Percentiles rank a stretch among this genome's conserved stretches.
These are phyloP conservation scores for Helotiales sp. DNA, from an alignment of 2,329 filamentous ascomycete genomes.

Conservation along the genomic window DNA sequence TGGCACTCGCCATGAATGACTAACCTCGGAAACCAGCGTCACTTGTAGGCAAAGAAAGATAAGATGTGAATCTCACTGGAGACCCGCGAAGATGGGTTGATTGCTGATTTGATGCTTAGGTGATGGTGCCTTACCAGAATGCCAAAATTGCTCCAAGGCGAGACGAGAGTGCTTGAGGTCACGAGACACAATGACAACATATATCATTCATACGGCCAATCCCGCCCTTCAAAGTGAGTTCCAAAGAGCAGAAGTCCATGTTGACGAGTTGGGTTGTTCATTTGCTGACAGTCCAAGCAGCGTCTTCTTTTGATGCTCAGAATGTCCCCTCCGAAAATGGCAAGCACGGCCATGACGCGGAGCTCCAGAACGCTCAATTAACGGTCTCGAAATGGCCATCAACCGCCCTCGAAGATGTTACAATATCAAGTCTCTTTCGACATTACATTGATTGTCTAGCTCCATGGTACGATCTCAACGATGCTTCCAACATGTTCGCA, in stretches of 20 bases:
- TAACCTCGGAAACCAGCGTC: not conserved
- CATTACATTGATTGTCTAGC: conserved; percentile 43
- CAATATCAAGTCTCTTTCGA: conserved; percentile 39
- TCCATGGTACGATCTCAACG: conserved; percentile 49
- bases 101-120: not conserved
- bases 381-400: conserved; percentile 24
- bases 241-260: not conserved
- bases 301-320: not conserved
- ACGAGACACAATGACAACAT: conserved; percentile 1
- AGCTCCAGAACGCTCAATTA: not conserved
- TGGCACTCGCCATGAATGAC: not conserved
- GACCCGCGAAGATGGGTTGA: not conserved
- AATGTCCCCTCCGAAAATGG: not conserved
- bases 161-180: not conserved
- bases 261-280: not conserved
- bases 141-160: conserved; percentile 7
- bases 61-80: not conserved
- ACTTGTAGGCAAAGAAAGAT: not conserved
- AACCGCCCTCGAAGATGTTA: conserved; percentile 33
- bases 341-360: not conserved
- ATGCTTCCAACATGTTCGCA: conserved; percentile 38
- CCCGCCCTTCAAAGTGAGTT: not conserved
- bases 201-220: conserved; percentile 9
- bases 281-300: not conserved
- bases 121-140: not conserved